Evolutionary conservation across 345 rosid genomes (phyloP).

Genomic region (Fremontodendron californicum): DNA sequence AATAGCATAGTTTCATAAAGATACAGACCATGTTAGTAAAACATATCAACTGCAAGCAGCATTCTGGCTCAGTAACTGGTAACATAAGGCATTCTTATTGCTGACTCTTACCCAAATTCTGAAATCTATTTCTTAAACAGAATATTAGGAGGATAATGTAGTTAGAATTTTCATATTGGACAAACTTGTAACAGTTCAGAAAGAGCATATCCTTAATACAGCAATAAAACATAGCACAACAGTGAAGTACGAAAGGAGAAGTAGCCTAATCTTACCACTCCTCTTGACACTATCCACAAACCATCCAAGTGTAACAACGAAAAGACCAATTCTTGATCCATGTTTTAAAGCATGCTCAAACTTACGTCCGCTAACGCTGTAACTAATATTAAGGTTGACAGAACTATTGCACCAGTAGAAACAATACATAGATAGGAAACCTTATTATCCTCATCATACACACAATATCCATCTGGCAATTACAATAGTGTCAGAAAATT

Average conservation of each 20-base stretch:
- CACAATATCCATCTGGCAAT: background rate
- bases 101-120: background rate
- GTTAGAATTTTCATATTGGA: background rate
- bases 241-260: background rate
- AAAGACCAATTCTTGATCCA: conserved; percentile 73
- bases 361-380: conserved; percentile 89
- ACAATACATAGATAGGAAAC: background rate
- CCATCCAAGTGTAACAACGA: conserved; percentile 82
- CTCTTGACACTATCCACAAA: conserved; percentile 85
- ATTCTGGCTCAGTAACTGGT: background rate
- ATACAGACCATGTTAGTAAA: background rate
- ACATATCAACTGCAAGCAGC: background rate
- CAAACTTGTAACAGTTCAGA: background rate
- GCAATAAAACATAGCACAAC: background rate
- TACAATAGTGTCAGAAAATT: background rate
- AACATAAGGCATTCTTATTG: background rate
- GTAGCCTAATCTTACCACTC: conserved; percentile 44
- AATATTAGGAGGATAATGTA: background rate
- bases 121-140: background rate
- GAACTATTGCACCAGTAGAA: background rate
- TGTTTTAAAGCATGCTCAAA: conserved; percentile 85
- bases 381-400: conserved; percentile 45
- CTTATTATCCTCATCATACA: background rate
- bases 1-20: background rate
- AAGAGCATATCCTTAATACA: background rate